phyloP scores from a whole-genome alignment of 2,329 filamentous ascomycete genomes.

The Monilinia fructigena region DNA sequence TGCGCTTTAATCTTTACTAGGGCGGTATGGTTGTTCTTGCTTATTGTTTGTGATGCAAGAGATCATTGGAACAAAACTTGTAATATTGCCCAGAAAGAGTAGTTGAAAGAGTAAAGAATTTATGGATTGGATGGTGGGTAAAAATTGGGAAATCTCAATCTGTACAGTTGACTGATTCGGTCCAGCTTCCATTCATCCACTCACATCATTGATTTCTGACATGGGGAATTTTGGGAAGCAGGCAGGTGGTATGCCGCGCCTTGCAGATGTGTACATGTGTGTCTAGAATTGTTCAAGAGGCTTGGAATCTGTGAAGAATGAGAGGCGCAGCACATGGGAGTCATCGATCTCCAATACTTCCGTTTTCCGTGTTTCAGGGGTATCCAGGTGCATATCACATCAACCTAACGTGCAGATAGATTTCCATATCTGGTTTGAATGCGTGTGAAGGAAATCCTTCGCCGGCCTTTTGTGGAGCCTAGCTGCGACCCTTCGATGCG shows the following conservation, averaged over 20 bases:
- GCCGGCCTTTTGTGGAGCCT: background rate
- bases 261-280: background rate
- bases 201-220: background rate
- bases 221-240: background rate
- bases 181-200: conserved; percentile 1
- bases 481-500: background rate
- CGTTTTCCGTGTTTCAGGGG: conserved; percentile 8
- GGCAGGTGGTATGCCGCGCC: background rate
- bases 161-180: conserved; percentile 17
- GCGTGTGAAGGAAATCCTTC: conserved; percentile 14
- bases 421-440: background rate
- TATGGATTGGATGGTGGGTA: background rate
- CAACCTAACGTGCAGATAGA: background rate
- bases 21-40: background rate
- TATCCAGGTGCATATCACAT: conserved; percentile 5
- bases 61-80: background rate
- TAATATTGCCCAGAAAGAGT: background rate
- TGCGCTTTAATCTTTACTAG: conserved; percentile 3
- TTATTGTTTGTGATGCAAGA: background rate
- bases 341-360: background rate
- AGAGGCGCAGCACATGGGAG: conserved; percentile 12
- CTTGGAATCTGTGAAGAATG: background rate
- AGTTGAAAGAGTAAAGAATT: background rate
- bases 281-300: background rate
- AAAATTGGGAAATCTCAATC: background rate